These are phyloP conservation scores for Tetracladium maxilliforme DNA, from an alignment of 2,329 filamentous ascomycete species.

Conservation along the genomic window DNA sequence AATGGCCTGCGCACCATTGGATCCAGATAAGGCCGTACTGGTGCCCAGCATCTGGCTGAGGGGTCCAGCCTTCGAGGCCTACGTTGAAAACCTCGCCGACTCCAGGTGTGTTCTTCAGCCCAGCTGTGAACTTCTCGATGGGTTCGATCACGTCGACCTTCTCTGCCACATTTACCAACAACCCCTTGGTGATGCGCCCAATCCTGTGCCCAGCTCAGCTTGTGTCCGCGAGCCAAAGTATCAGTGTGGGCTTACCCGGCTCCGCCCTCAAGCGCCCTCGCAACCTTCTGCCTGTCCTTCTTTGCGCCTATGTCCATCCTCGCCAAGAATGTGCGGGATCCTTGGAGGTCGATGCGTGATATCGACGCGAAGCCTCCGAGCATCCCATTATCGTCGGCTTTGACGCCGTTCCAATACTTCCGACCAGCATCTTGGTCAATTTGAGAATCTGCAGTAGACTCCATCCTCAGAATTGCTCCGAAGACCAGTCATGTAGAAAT, in stretches of 20 bases:
- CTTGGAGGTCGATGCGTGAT: conserved; percentile 56
- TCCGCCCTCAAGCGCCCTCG: conserved; percentile 19
- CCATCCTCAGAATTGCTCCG: no score
- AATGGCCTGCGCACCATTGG: conserved; percentile 80
- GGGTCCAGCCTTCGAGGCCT: conserved; percentile 60
- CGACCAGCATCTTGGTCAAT: conserved; percentile 14
- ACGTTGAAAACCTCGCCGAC: conserved; percentile 51
- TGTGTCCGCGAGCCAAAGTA: conserved; percentile 3
- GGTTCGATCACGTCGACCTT: conserved; percentile 77
- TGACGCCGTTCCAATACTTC: conserved; percentile 33
- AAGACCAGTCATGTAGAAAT: no score
- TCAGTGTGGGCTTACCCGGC: conserved; percentile 22
- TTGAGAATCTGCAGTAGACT: conserved; percentile 12
- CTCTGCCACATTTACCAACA: conserved; percentile 57
- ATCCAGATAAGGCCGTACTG: conserved; percentile 75
- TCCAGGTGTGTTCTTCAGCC: conserved; percentile 40
- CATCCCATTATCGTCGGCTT: conserved; percentile 54
- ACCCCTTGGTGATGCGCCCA: conserved; percentile 64
- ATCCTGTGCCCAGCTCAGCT: conserved; percentile 36
- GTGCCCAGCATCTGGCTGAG: conserved; percentile 16
- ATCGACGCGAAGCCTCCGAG: conserved; percentile 60
- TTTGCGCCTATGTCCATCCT: conserved; percentile 8
- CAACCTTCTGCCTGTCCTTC: conserved; percentile 6
- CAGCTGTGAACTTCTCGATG: conserved; percentile 62
- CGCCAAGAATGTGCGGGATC: conserved; percentile 53